Base-by-base conservation (phyloP, 768 basidiomycete genomes). In the Collybia sordida region DNA sequence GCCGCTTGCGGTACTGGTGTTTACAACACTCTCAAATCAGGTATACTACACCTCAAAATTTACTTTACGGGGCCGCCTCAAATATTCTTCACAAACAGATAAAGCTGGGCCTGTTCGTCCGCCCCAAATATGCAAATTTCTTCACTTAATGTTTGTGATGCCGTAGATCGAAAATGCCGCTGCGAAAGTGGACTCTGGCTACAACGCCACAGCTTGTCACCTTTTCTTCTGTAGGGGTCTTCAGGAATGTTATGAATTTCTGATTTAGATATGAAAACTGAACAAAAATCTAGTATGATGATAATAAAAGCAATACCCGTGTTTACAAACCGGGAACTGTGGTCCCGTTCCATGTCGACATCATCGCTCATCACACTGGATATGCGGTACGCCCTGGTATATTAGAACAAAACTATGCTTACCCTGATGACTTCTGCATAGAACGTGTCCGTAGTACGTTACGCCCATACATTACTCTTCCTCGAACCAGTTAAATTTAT, bases 291-390 rank as follows among this genome's bases (percentile, higher is more conserved):
- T 18, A 67, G 67, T 57, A 59, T 22, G 64, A 57, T n/a, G 70
- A 70, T 49, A 70, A 70, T 50, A 55, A 42, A 9, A 55, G 49
- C 52, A 67, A 64, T 38, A 64, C 64, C 2, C 59, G 62, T 8
- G 57, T 44, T 3, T 71, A 64, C 49, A 49, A 49, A 0, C 39
- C 67, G n/a, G 69, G 69, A 1, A 59, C 62, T 6, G 58, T 59
- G 2, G 67, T 69, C n/a, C 54, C 56, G 3, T 63, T 71, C 54
- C 55, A 53, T 17, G 59, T 70, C 31, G 64, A 68, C 53, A 60
- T 71, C 31, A 63, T 53, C 21, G 70, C 64, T n/a, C 63, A 60
- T 42, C 70, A 71, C 51, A 71, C 69, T 3, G 70, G 70, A 17
- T 60, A 54, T 39, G 69, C 70, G 5, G 66, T 71, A 51, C 23